Evolutionary conservation across 495 filamentous ascomycete genomes (phyloP), one percentile per base, ranked within the genome.

Genomic region (Aspergillus sclerotioniger): DNA sequence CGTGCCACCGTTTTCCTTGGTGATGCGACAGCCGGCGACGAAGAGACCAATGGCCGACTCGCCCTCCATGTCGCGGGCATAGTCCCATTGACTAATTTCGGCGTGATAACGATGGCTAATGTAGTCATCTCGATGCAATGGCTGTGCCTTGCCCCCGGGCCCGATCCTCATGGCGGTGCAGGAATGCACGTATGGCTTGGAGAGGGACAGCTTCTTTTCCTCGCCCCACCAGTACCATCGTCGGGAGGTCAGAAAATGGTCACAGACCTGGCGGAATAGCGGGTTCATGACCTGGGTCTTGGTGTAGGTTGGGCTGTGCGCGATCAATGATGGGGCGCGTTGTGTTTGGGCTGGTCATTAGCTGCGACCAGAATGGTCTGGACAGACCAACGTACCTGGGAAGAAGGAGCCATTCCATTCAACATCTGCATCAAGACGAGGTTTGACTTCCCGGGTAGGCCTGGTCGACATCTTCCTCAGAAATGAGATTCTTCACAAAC

Each of bases 1-100:
- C 12, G 76, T 79, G 32, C 72, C 76, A 12, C 76, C 78, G 52
- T 79, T 79, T 8, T 61, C 62, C 35, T 63, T 68, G 5, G 68
- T 71, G 2, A 61, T 61, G 32, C 60, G 66, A 20, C 61, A 69
- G 0, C 63, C 74, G 9, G 70, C 74, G 6, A 76, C 63, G 31
- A 78, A 71, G 8, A 75, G 29, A 8, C 66, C 66, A 21, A 75
- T 47, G 25, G 50, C 53, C 4, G 54, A 57, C 45, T 73, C 71
- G 10, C 71, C 67, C 25, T 58, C 60, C 39, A 54, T 46, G 35
- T 64, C 58, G 17, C 65, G 62, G 12, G 54, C 43, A 13, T 69
- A 58, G 13, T 58, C 47, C 59, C 55, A 59, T 12, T 55, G 32
- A 13, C 31, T 19, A 9, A 53, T 54, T 32, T 44, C 56, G 6